phyloP scores from a whole-genome alignment of 805 yeast species.

The Teunomyces kruisii region DNA sequence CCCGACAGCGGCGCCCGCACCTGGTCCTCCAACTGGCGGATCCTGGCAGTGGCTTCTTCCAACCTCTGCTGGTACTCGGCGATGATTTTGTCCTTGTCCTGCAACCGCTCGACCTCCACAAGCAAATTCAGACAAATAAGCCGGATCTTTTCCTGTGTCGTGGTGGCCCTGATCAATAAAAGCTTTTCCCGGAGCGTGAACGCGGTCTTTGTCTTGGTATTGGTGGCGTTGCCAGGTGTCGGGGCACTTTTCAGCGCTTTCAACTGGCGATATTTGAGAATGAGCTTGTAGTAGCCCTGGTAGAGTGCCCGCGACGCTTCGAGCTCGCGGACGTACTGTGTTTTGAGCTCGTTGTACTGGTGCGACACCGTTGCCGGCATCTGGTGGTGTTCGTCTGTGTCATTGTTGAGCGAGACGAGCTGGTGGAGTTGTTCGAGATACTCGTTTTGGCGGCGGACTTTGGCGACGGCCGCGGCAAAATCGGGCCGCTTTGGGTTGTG shows the following conservation, averaged over 20 bases:
- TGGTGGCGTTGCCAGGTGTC: background rate
- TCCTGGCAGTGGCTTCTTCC: slow-evolving; percentile 17
- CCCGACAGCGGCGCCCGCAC: no score
- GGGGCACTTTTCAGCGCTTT: background rate
- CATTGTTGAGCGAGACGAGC: slow-evolving; percentile 16
- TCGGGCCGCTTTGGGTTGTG: slow-evolving; percentile 30
- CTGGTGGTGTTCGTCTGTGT: slow-evolving; percentile 9
- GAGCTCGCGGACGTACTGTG: slow-evolving; percentile 29
- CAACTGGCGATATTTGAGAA: slow-evolving; percentile 26
- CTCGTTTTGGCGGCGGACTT: slow-evolving; percentile 14
- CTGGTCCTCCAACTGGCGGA: slow-evolving; percentile 17
- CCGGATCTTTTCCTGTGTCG: slow-evolving; percentile 18
- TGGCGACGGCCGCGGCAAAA: slow-evolving; percentile 1
- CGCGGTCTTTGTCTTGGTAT: slow-evolving; percentile 7
- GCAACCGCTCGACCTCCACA: slow-evolving; percentile 14
- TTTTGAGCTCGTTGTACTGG: slow-evolving; percentile 21
- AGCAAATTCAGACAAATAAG: slow-evolving; percentile 23
- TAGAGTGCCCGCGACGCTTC: slow-evolving; percentile 26
- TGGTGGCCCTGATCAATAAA: slow-evolving; percentile 20
- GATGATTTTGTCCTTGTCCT: slow-evolving; percentile 8
- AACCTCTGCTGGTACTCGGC: slow-evolving; percentile 25
- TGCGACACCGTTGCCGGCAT: slow-evolving; percentile 6
- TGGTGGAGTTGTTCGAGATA: slow-evolving; percentile 23
- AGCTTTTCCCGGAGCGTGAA: slow-evolving; percentile 16
- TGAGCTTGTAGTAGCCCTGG: slow-evolving; percentile 29